A percentile compares a stretch with the other conserved stretches of the same genome.
Evolutionary conservation across 2,329 filamentous ascomycete genomes (phyloP).

Genomic region (Dactylellina haptotyla): DNA sequence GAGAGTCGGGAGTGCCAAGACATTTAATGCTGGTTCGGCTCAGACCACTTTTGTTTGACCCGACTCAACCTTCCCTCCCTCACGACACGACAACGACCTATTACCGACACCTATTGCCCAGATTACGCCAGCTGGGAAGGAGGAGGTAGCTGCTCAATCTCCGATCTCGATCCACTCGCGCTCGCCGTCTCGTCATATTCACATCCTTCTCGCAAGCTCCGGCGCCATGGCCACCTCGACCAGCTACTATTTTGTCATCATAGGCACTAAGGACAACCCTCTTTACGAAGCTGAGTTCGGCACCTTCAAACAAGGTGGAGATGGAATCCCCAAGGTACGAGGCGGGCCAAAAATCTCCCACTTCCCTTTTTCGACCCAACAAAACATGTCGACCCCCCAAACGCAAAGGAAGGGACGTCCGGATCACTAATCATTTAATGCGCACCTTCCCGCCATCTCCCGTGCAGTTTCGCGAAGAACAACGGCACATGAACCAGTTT

Average conservation of each 20-base stretch:
- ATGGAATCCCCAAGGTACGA: slow-evolving; percentile 77
- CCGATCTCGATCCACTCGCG: slow-evolving; percentile 10
- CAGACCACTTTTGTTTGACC: slow-evolving; percentile 52
- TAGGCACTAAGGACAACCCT: slow-evolving; percentile 93
- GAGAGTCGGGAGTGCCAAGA: slow-evolving; percentile 53
- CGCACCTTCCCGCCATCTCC: slow-evolving; percentile 35
- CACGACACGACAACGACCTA: slow-evolving; percentile 6
- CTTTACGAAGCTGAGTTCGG: slow-evolving; percentile 98
- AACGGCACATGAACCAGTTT: slow-evolving; percentile 95
- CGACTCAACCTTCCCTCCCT: slow-evolving; percentile 14
- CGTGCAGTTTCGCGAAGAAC: slow-evolving; percentile 77
- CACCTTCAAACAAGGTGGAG: slow-evolving; percentile 93
- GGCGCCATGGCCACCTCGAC: slow-evolving; percentile 46
- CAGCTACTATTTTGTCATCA: slow-evolving; percentile 92
- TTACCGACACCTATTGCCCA: not conserved
- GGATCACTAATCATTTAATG: slow-evolving; percentile 51
- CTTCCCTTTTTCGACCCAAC: not conserved
- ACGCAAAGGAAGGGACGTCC: not conserved
- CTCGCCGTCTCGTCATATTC: slow-evolving; percentile 26
- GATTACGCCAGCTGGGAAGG: not conserved
- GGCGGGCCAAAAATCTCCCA: not conserved
- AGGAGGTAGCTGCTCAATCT: slow-evolving; percentile 3
- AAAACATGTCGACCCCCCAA: slow-evolving; percentile 12
- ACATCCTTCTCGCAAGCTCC: not conserved
- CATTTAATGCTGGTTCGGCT: slow-evolving; percentile 29